These are phyloP conservation scores for Mrakia blollopis DNA, from an alignment of 768 basidiomycete species.

Conservation along the genomic window DNA sequence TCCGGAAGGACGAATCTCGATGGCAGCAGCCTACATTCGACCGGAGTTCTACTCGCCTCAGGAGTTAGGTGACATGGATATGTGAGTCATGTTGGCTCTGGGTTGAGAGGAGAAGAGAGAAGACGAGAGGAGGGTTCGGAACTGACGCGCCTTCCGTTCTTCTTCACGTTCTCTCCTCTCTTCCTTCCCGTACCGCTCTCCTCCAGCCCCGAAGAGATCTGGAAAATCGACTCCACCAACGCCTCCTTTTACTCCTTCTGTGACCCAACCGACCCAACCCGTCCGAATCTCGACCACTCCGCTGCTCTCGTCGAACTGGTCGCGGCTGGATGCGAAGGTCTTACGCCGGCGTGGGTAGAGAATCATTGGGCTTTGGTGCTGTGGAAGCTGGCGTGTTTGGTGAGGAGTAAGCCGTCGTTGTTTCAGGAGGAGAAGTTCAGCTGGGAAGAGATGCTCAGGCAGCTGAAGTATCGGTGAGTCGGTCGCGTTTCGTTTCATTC, in stretches of 20 bases:
- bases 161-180: not conserved
- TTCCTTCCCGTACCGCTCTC: not conserved
- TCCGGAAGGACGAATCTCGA: conserved; percentile 3
- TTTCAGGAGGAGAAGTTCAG: conserved; percentile 62
- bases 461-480: conserved; percentile 74
- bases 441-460: conserved; percentile 72
- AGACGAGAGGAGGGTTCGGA: too few species aligned
- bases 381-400: conserved; percentile 91
- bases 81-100: too few species aligned
- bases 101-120: too few species aligned
- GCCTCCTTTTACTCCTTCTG: conserved; percentile 28
- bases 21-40: conserved; percentile 21
- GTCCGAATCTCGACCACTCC: not conserved
- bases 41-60: conserved; percentile 23
- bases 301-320: conserved; percentile 14
- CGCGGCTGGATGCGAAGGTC: conserved; percentile 16
- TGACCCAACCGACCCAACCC: not conserved
- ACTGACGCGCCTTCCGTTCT: too few species aligned
- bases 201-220: conserved; percentile 30
- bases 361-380: conserved; percentile 87
- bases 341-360: conserved; percentile 69
- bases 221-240: conserved; percentile 17
- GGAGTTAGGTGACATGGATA: conserved; percentile 16
- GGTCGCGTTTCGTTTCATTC: conserved; percentile 28
- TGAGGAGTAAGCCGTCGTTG: conserved; percentile 61